Base-by-base conservation (phyloP, 2,329 filamentous ascomycete species). In the Xylariaceae sp. region DNA sequence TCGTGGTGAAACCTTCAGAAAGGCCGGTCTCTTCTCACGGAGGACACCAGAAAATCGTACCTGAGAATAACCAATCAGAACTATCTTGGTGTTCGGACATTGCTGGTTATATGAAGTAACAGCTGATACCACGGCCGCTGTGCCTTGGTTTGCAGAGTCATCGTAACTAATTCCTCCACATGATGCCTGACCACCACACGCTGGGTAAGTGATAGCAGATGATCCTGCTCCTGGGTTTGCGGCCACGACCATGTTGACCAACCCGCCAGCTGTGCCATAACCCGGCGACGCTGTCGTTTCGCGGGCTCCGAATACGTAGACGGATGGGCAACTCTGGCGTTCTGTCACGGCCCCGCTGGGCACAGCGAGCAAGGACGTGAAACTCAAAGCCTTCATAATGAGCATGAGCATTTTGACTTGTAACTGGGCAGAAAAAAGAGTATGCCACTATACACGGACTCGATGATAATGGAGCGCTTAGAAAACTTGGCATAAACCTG, bases 1-100 rank as follows among this genome's bases (percentile, higher is more conserved):
- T 33, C 13, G 14, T 13, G 18, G 40, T 17, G 3, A 28, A 3
- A 13, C 40, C 4, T 18, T 13, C 5, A 42, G 40, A 5, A 18
- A 14, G 17, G 13, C 3, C 12, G 3, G 5, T 4, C 14, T 12
- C 6, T 7, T 28, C 7, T 28, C 22, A 28, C 22, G 22, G 18
- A 28, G n/a, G 13, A 42, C 16, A 42, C n/a, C 18, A 19, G 40
- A 4, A 18, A 4, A 28, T 28, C 19, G 18, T 50, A 58, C 55
- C 71, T 84, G 82, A 7, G 80, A 84, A 66, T 86, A 86, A 34
- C 83, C 83, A 36, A 86, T 78, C 31, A 86, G 68, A 6, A 86
- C 80, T 33, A 86, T 71, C 62, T 83, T 69, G 6, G 81, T 79
- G 60, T 66, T 69, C 10, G 83, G 82, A 61, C 82, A 86, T 61